Evolutionary conservation across 2,329 filamentous ascomycete species (phyloP), one percentile per base, ranked within the genome.

Genomic region (Beauveria sp.): DNA sequence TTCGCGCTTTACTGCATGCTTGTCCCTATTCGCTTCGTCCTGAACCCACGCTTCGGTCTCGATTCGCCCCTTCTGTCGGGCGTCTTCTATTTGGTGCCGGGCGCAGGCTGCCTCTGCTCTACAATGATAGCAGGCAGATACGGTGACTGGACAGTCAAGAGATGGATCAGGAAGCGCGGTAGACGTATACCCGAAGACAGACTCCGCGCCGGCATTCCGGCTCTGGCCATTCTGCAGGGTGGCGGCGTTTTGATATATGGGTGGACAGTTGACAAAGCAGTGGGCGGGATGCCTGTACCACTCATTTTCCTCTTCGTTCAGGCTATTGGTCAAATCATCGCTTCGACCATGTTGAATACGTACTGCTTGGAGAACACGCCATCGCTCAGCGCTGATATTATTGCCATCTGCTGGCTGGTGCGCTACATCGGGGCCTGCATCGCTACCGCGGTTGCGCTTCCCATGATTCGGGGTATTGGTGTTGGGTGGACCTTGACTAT

Each of bases 301-400:
- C 86, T 91, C 2, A 79, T 91, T 8, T 83, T 84, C 67, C 86
- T 92, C 79, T 92, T 92, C 69, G 63, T 88, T 3, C 88, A 92
- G 68, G 89, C 89, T 1, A 79, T 91, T 0, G 87, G 84, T 0
- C 88, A 92, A 71, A 75, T 92, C 6, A 89, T 91, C 68, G 89
- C 87, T 67, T 92, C 91, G 68, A 88, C 88, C 0, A 84, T 82
- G 53, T 71, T 92, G 63, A 92, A 92, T 70, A 90, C 89, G 0
- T 92, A 94, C 73, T 92, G 89, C 70, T 74, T 94, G 46, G 90
- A 94, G 70, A 89, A 93, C 14, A 91, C 92, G 86, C 88, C 70
- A 0, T 79, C 79, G 1, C 77, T 82, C 34, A 84, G 84, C 48
- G 84, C 87, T 3, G 90, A 94, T 68, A 88, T 93, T 3, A 84